These are phyloP conservation scores for Boletus vinaceobasis DNA, from an alignment of 768 basidiomycete species.

Conservation along the genomic window DNA sequence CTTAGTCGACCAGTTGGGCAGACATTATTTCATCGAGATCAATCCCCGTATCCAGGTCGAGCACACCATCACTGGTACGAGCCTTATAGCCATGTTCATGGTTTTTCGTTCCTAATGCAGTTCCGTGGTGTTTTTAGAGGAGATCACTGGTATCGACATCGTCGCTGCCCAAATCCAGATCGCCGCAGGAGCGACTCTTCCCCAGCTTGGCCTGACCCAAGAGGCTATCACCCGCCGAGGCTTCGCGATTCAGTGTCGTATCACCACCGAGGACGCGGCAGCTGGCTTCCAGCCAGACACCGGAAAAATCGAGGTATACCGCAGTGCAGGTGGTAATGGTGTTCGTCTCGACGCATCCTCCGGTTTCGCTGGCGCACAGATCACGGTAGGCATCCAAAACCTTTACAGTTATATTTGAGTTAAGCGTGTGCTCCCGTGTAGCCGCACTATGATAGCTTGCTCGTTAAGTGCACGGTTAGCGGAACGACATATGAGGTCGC, in stretches of 20 bases:
- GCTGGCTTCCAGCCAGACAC: conserved; percentile 94
- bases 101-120: neutral
- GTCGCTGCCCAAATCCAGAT: conserved; percentile 99
- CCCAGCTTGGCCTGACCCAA: conserved; percentile 93
- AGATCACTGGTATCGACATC: conserved; percentile 98
- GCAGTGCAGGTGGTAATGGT: conserved; percentile 97
- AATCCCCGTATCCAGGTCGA: conserved; percentile 99
- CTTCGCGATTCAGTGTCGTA: conserved; percentile 96
- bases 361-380: conserved; percentile 98
- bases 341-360: conserved; percentile 95
- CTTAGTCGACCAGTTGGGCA: conserved; percentile 92
- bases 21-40: conserved; percentile 99
- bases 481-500: conserved; percentile 99
- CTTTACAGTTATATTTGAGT: neutral
- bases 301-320: conserved; percentile 99
- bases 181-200: conserved; percentile 94
- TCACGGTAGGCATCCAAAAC: conserved; percentile 63
- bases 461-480: conserved; percentile 94
- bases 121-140: conserved; percentile 58
- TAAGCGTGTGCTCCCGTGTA: conserved; percentile 27
- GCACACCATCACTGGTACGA: conserved; percentile 93
- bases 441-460: conserved; percentile 97
- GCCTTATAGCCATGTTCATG: neutral
- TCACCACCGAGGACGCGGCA: conserved; percentile 97
- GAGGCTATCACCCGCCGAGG: conserved; percentile 95